Evolutionary conservation across 169 alveolate genomes (phyloP), one percentile per base, ranked within the genome.

Genomic region (Amoebophrya sp.): DNA sequence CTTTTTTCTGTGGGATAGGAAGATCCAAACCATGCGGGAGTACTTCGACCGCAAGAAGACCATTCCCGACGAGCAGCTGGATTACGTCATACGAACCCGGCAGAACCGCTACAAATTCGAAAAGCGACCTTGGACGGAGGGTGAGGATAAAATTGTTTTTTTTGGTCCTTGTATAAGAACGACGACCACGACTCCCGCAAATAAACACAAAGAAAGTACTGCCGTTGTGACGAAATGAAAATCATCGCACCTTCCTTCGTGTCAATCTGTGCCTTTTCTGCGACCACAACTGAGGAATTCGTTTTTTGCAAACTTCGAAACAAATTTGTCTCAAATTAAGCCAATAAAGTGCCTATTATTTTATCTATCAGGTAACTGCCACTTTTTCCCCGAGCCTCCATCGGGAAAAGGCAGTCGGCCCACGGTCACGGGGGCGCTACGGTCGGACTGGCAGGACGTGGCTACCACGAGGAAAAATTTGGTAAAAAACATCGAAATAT

Each of bases 61-160:
- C 32, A 66, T 66, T 7, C 83, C 83, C 35, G 83, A 66, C 83
- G 83, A 66, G 32, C 83, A 66, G 35, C 83, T 66, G 39, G 83
- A 66, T n/a, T 66, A 66, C 35, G 83, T 66, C 32, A 66, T 66
- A 2, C 83, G 83, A 2, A 66, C 83, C 7, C 83, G 83, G 18
- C 83, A 66, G 18, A 66, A 66, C 83, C 83, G 83, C 29, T 66
- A 66, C 83, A 66, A 66, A 25, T 66, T 66, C 35, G 35, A 25
- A 25, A 2, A 2, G 35, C 12, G 83, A 25, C 83, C 83, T 12
- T 66, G 83, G 83, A 66, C 35, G 1, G 83, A 66, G 18, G 83
- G 83, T 66, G 18, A 2, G 18, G 66, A 47, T 47, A 47, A 47
- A 47, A 47, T 47, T 18, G 29, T 47, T 47, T 47, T 47, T 18